Base-by-base conservation (phyloP, 805 yeast species). In the Kuraishia borneana region DNA sequence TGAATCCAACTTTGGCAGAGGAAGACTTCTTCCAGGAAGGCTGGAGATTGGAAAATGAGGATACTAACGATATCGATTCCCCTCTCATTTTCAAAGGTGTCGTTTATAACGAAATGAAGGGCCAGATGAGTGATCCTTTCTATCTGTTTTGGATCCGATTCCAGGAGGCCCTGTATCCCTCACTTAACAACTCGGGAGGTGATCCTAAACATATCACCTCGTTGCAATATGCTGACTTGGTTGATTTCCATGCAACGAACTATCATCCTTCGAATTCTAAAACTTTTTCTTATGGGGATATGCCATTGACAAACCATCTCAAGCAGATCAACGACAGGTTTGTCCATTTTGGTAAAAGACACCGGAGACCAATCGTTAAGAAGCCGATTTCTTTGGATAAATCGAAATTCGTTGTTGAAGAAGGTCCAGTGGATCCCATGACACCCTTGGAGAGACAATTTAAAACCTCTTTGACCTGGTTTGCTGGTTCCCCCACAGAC, bases 61-160 rank as follows among this genome's bases (percentile, higher is more conserved):
- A 64, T 35, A 56, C 75, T 5, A 54, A 65, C 5, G 87, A 88
- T 50, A 59, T 61, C 12, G 39, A 46, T 0, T 66, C 83, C 10
- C 82, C 84, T 1, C 50, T 92, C 28, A 63, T 62, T 3, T 84
- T 85, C 56, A 92, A 92, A 56, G 98, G 98, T 31, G 98, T 92
- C 22, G 98, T 92, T 2, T 92, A 83, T 54, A 92, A 92, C 52
- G 98, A 92, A 59, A 92, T 92, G 98, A 92, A 92, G 57, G 98
- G 98, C 6, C 96, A 89, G 56, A 73, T 84, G 50, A 82, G 95
- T 0, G 89, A 85, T 53, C 73, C 95, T 0, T 73, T 88, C 3
- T 92, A 92, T 54, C 70, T 78, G 42, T 87, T 69, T 52, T 89
- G 88, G 73, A 83, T 79, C 48, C 73, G 77, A 41, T 89, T 78